These are phyloP conservation scores for Monascus purpureus DNA, from an alignment of 495 filamentous ascomycete species.

Conservation along the genomic window DNA sequence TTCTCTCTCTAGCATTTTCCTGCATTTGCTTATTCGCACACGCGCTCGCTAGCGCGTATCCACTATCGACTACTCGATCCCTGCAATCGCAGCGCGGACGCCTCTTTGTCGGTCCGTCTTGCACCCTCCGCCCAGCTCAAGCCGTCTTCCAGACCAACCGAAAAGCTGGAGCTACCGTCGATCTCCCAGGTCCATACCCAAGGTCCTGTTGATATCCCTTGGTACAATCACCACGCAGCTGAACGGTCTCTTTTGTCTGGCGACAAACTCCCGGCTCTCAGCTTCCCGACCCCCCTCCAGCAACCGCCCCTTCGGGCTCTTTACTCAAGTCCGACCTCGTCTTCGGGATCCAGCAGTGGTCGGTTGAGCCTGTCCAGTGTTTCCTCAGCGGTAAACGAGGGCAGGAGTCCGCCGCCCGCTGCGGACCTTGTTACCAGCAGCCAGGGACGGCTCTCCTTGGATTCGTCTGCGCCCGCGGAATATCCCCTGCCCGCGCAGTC, in stretches of 20 bases:
- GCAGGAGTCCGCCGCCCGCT: slow-evolving; percentile 20
- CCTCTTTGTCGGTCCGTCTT: slow-evolving; percentile 13
- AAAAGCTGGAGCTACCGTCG: slow-evolving; percentile 97
- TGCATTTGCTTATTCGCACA: slow-evolving; percentile 17
- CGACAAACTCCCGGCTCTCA: slow-evolving; percentile 67
- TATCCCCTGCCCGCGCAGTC: slow-evolving; percentile 15
- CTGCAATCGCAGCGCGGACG: slow-evolving; percentile 7
- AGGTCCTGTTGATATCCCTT: slow-evolving; percentile 67
- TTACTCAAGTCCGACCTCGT: slow-evolving; percentile 24
- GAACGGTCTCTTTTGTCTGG: slow-evolving; percentile 54
- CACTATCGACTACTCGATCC: too few species aligned
- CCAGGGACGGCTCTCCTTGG: slow-evolving; percentile 24
- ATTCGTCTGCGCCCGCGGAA: slow-evolving; percentile 20
- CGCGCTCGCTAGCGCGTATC: too few species aligned
- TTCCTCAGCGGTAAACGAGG: slow-evolving; percentile 17
- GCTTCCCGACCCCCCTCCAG: slow-evolving; percentile 61
- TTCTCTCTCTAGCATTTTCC: slow-evolving; percentile 17
- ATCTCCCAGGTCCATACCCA: slow-evolving; percentile 82
- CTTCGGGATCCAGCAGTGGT: slow-evolving; percentile 16
- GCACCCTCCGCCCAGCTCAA: slow-evolving; percentile 18
- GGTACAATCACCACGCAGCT: slow-evolving; percentile 58
- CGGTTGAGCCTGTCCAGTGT: slow-evolving; percentile 26
- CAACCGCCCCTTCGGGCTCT: slow-evolving; percentile 39
- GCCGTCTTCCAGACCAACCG: slow-evolving; percentile 46
- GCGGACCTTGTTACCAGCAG: slow-evolving; percentile 18